Evolutionary conservation across 768 basidiomycete genomes (phyloP), one percentile per base, ranked within the genome.

Genomic region (Pulveroboletus sp.): DNA sequence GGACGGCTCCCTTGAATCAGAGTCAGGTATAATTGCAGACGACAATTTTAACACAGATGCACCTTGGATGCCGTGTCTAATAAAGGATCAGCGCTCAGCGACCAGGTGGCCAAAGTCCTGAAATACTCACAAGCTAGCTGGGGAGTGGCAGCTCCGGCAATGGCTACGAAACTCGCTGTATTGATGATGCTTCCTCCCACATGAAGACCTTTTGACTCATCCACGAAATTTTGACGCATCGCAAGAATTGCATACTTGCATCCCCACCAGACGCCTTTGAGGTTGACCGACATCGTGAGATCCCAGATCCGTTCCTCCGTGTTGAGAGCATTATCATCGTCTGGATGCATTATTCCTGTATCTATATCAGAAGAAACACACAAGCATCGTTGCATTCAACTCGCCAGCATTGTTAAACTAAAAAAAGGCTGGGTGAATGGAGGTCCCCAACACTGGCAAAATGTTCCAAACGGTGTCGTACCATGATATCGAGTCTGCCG

Each of bases 221-320:
- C 94, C 39, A 81, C 81, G 11, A 90, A 81, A 70, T 99, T 99
- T 53, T 90, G 70, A 51, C 91, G 85, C 95, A 99, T 99, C 32
- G 97, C 97, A 43, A 86, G 75, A 63, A 99, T 94, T 6, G 95
- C 97, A 62, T 98, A 86, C 71, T 97, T 98, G 78, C 89, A 94
- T 27, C 97, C 97, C 85, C 87, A 99, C 97, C 95, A 98, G 51
- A 98, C 97, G 43, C 97, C 97, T 72, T 98, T 99, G 63, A 95
- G 81, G 68, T 98, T 98, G 74, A 97, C 84, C 54, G 85, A 80
- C 85, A 90, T 90, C 2, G 90, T 92, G 49, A 92, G 74, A 64
- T 91, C 90, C 95, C 97, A 99, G 69, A 98, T 92, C 43, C 78
- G 81, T 70, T 99, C 97, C 64, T 95, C 93, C 16, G 97, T 99